Percentiles rank a stretch among this genome's conserved stretches.
Conservation (phyloP, 495 filamentous ascomycete genomes). For the Aspergillus homomorphus region DNA sequence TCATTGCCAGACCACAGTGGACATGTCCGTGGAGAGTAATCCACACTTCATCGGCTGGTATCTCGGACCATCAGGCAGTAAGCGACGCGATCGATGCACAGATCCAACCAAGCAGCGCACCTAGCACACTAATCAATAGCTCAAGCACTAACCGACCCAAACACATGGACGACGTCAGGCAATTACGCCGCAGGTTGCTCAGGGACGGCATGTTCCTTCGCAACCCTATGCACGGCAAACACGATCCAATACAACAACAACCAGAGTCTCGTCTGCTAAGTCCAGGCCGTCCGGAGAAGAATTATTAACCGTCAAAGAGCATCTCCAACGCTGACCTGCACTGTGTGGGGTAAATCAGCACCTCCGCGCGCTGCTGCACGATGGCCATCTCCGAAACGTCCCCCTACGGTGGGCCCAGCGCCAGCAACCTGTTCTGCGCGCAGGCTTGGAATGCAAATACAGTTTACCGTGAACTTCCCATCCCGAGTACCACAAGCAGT, state of each 20-base stretch:
- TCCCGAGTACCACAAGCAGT: conserved; percentile 6
- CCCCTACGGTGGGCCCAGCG: conserved; percentile 9
- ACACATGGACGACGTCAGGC: conserved; percentile 7
- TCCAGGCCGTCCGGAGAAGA: too few species aligned
- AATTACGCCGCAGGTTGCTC: conserved; percentile 11
- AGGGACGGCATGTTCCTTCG: conserved; percentile 1
- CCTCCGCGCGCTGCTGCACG: conserved; percentile 4
- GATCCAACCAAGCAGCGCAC: neutral
- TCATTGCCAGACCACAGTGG: neutral
- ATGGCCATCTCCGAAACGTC: conserved; percentile 15
- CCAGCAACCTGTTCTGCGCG: conserved; percentile 13
- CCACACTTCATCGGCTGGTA: conserved; percentile 14
- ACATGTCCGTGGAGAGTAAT: conserved; percentile 3
- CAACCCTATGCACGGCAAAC: conserved; percentile 2
- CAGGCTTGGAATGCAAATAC: conserved; percentile 8
- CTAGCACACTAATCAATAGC: neutral
- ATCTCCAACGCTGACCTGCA: neutral
- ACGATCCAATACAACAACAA: conserved; percentile 8
- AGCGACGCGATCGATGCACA: neutral
- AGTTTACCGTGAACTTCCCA: conserved; percentile 10
- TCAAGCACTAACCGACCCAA: conserved; percentile 11
- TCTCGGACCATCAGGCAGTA: conserved; percentile 7
- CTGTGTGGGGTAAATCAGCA: neutral
- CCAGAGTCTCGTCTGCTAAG: conserved; percentile 2
- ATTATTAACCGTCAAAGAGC: neutral